A percentile compares a stretch with the other conserved stretches of the same genome.
phyloP scores from a whole-genome alignment of 495 filamentous ascomycete genomes.

The Penicillium waksmanii region DNA sequence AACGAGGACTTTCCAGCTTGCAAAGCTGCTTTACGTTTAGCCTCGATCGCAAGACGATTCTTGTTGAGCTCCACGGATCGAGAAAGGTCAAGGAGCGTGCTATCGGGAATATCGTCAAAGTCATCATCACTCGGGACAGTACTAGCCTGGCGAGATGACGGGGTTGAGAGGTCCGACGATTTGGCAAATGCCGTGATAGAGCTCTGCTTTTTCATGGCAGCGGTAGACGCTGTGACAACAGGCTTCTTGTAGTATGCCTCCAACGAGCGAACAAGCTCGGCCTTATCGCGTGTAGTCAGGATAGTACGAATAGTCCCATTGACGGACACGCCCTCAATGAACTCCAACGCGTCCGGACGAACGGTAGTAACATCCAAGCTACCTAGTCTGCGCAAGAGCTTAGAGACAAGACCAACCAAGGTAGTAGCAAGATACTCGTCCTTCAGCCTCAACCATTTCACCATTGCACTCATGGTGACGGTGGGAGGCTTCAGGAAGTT shows the following conservation, averaged over 20 bases:
- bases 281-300: conserved; percentile 74
- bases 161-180: conserved; percentile 41
- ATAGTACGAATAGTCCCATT: conserved; percentile 68
- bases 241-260: conserved; percentile 72
- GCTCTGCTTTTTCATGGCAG: conserved; percentile 62
- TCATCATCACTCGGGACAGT: conserved; percentile 42
- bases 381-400: conserved; percentile 73
- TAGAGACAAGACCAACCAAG: conserved; percentile 67
- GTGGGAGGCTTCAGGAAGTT: conserved; percentile 61
- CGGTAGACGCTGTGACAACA: conserved; percentile 48
- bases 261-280: conserved; percentile 76
- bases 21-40: conserved; percentile 37
- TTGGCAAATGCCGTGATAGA: conserved; percentile 68
- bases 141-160: conserved; percentile 27
- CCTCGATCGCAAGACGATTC: conserved; percentile 41
- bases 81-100: conserved; percentile 48
- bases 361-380: conserved; percentile 69
- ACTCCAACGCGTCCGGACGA: conserved; percentile 59
- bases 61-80: conserved; percentile 54
- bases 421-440: conserved; percentile 81
- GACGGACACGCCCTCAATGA: conserved; percentile 62
- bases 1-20: conserved; percentile 38
- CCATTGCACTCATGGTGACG: conserved; percentile 65
- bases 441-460: conserved; percentile 81
- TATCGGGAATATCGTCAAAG: conserved; percentile 48